Conservation (phyloP, 208 protist species). For the Paratrypanosoma confusum region DNA sequence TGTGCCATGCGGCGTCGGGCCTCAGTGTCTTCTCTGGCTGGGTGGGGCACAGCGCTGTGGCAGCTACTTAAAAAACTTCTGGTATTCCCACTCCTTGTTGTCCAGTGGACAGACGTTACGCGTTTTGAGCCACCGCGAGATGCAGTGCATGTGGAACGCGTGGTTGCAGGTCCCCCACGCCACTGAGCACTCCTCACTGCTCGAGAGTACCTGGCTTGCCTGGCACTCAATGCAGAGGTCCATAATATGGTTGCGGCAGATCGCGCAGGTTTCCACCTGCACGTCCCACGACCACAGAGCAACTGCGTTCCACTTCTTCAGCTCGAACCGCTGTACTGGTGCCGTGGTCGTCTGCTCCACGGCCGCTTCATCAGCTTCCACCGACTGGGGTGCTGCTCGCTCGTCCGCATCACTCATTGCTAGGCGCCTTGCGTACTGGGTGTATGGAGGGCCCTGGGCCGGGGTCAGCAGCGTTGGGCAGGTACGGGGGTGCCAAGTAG, state of each 20-base stretch:
- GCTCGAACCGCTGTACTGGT: constrained; percentile 46
- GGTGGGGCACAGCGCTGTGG: constrained; percentile 2
- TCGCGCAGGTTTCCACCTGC: constrained; percentile 97
- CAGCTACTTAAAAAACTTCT: constrained; percentile 90
- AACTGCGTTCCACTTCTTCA: constrained; percentile 98
- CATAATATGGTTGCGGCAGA: constrained; percentile 99
- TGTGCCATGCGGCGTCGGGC: no score
- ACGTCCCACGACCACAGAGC: constrained; percentile 98
- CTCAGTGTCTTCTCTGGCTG: no score
- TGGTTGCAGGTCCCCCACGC: constrained; percentile 98
- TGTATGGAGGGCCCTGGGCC: no score
- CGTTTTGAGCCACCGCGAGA: constrained; percentile 97
- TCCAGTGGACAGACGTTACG: constrained; percentile 96
- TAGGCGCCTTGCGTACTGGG: no score
- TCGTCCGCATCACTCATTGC: no score
- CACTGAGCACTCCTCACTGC: constrained; percentile 94
- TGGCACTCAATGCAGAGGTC: constrained; percentile 98
- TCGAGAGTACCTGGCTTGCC: constrained; percentile 87
- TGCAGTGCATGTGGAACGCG: constrained; percentile 99
- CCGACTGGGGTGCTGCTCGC: no score
- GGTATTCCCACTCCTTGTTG: constrained; percentile 97
- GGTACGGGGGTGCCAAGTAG: no score
- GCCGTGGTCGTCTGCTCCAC: no score
- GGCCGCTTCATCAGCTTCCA: no score
- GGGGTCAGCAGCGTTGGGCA: no score